Conservation (phyloP, 1,284 basidiomycete genomes). For the Psilocybe mexicana region DNA sequence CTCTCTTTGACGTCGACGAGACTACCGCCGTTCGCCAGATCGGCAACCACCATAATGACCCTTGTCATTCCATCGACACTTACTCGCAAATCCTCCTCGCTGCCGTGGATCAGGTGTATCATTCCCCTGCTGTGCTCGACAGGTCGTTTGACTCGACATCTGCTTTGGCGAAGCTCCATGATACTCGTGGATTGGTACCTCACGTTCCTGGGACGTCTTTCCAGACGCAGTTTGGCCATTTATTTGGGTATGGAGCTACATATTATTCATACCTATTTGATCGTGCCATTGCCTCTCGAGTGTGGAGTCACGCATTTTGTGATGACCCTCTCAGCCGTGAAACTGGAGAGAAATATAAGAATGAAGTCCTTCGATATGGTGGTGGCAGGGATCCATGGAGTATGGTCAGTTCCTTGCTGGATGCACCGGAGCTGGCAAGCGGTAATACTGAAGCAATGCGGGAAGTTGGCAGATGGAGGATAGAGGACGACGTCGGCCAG, state of each 20-base stretch:
- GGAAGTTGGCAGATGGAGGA: conserved; percentile 84
- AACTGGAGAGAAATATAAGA: conserved; percentile 80
- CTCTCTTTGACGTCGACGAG: conserved; percentile 65
- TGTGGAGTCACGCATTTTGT: too few relatives aligned
- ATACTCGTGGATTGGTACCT: conserved; percentile 77
- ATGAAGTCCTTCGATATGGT: conserved; percentile 76
- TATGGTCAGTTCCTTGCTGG: conserved; percentile 82
- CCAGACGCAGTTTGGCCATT: conserved; percentile 94
- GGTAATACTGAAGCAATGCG: conserved; percentile 87
- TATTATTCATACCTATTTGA: conserved; percentile 99
- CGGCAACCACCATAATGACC: conserved; percentile 66
- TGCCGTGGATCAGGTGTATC: conserved; percentile 87
- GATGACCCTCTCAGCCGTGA: conserved; percentile 64
- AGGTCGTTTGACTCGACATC: conserved; percentile 71
- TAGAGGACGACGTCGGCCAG: conserved; percentile 66
- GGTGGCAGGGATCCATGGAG: conserved; percentile 94
- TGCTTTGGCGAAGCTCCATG: conserved; percentile 64
- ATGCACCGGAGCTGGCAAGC: conserved; percentile 57
- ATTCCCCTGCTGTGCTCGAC: conserved; percentile 65
- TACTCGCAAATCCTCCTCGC: conserved; percentile 93
- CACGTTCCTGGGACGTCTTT: conserved; percentile 83
- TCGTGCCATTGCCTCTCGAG: conserved; percentile 88
- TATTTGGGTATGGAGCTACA: conserved; percentile 95
- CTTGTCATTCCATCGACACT: conserved; percentile 79
- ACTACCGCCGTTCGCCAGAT: conserved; percentile 44